Conservation (phyloP, 108 stramenopile species). For the Nitzschia palea region DNA sequence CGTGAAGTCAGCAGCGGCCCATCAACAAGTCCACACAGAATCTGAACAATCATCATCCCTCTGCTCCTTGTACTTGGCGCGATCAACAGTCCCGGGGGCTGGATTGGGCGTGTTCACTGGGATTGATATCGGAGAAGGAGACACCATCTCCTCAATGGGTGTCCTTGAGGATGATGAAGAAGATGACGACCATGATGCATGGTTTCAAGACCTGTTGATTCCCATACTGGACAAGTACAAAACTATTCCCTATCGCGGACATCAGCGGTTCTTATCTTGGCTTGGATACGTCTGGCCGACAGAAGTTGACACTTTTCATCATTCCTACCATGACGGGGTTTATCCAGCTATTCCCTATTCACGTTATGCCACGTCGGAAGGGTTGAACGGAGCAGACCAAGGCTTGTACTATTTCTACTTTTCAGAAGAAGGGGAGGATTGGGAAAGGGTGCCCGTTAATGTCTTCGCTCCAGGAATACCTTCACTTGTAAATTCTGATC, state of each 20-base stretch:
- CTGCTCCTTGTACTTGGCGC: conserved; percentile 39
- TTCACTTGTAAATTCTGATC: conserved; percentile 40
- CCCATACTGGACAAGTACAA: conserved; percentile 4
- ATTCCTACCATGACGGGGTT: neutral
- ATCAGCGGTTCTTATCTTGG: conserved; percentile 18
- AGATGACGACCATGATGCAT: no score
- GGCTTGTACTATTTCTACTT: no score
- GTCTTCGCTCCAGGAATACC: conserved; percentile 44
- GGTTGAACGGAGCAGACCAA: no score
- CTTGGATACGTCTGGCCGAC: conserved; percentile 13
- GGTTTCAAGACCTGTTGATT: conserved; percentile 2
- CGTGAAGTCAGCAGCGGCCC: no score
- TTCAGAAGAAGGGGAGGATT: neutral
- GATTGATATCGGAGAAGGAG: neutral
- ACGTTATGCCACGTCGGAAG: neutral
- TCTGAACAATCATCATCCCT: no score
- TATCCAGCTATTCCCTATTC: neutral
- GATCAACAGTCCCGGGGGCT: conserved; percentile 31
- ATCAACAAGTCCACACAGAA: no score
- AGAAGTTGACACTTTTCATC: conserved; percentile 2
- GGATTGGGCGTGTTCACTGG: conserved; percentile 39
- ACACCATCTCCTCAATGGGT: no score
- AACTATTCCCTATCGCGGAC: neutral
- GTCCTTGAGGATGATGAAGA: no score
- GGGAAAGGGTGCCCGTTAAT: neutral